Conservation (phyloP, 2,329 filamentous ascomycete genomes). For the Drechmeria coniospora region DNA sequence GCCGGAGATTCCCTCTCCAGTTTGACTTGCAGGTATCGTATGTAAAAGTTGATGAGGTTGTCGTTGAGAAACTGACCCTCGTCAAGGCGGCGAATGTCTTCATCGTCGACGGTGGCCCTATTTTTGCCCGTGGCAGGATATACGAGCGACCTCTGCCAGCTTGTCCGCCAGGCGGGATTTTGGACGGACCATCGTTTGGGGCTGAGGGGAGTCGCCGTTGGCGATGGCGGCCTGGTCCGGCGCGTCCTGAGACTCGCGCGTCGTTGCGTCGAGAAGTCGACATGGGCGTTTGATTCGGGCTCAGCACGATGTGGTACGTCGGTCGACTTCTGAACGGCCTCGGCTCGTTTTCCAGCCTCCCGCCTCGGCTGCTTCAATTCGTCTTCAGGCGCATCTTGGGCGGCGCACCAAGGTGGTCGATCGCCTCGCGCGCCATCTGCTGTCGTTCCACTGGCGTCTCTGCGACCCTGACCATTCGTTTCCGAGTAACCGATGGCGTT, state of each 20-base stretch:
- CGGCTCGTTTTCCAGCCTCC: no score
- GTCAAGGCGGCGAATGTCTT: slow-evolving; percentile 64
- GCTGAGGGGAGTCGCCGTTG: slow-evolving; percentile 2
- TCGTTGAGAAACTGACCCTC: slow-evolving; percentile 85
- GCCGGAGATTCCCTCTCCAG: slow-evolving; percentile 39
- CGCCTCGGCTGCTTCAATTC: no score
- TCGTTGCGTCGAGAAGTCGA: no score
- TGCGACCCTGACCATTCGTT: not conserved
- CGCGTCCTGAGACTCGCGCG: slow-evolving; percentile 7
- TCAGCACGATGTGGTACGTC: no score
- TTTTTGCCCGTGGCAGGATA: slow-evolving; percentile 44
- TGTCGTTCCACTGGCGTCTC: no score
- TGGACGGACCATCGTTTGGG: slow-evolving; percentile 31
- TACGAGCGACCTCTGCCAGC: slow-evolving; percentile 43
- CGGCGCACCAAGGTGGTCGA: no score
- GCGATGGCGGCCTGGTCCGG: slow-evolving; percentile 10
- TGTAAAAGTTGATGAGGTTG: slow-evolving; percentile 78
- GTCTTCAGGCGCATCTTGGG: no score
- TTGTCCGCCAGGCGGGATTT: slow-evolving; percentile 33
- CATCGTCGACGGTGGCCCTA: slow-evolving; percentile 49
- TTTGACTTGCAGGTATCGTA: slow-evolving; percentile 54
- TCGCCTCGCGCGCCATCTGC: no score
- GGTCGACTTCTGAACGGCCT: no score
- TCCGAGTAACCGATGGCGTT: slow-evolving; percentile 1
- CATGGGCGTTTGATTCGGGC: no score